Base-by-base conservation (phyloP, 345 rosid genomes). In the Anacardium occidentale region DNA sequence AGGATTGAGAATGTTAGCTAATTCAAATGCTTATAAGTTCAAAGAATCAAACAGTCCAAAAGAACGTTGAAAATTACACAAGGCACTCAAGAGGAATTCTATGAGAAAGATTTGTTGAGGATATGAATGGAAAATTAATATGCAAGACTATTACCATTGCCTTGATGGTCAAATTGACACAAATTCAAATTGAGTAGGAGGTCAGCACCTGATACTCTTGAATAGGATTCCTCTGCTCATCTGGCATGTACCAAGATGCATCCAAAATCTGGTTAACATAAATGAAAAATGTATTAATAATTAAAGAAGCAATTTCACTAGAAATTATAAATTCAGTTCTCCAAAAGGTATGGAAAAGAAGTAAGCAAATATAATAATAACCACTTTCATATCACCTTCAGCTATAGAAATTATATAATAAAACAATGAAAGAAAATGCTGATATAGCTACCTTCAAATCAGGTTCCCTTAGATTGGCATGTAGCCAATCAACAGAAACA, bases 201-300 rank as follows among this genome's bases (percentile, higher is more conserved):
- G 54, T 62, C 61, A 63, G 61, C 70, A 96, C 98, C 98, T 93
- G 97, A 83, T 93, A 96, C 76, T 96, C 99, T 81, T 93, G 97
- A 81, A 91, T 86, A 3, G 99, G 97, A 81, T 93, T 96, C 83
- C 97, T 88, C 76, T 93, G 92, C 83, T 96, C 98, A 74, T 89
- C 92, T 24, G 98, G 99, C 98, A 96, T 91, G 84, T 93, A 93
- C 99, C 98, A 96, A 3, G 99, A 93, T 51, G 98, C 93, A 83
- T 96, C 99, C 83, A 96, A 66, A 64, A 93, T 89, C 99, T 93
- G 80, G 60, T 66, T n/a, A 47, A 50, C 55, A 42, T 25, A 57
- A 63, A 64, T 32, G 22, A 4, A 53, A 37, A 62, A 37, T 37
- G 1, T 37, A 37, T 37, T 18, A 22, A 64, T 32, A 18, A 20